phyloP scores from a whole-genome alignment of 352 stramenopile genomes.

The Halophytophthora polymorphica region DNA sequence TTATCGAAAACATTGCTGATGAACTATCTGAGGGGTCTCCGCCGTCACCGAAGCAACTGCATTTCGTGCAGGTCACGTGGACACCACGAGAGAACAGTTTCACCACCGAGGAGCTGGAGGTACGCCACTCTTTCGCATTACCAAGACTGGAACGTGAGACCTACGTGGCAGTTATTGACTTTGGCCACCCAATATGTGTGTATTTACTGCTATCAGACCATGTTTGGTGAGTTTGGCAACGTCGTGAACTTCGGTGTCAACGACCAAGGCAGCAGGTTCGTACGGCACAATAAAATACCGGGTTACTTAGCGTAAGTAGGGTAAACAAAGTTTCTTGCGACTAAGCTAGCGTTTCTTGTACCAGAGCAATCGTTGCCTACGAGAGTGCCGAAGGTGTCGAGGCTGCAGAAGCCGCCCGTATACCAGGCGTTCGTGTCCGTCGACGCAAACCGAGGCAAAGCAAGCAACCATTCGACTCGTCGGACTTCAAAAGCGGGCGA shows the following conservation, averaged over 20 bases:
- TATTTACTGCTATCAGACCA: slow-evolving; percentile 9
- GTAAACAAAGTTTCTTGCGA: background rate
- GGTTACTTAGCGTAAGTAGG: background rate
- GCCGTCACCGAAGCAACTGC: slow-evolving; percentile 7
- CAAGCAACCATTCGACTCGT: slow-evolving; percentile 18
- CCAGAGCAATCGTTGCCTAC: slow-evolving; percentile 36
- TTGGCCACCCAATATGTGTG: background rate
- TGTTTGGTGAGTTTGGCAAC: slow-evolving; percentile 26
- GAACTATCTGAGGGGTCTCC: background rate
- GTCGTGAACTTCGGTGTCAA: slow-evolving; percentile 28
- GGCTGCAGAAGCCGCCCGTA: slow-evolving; percentile 16
- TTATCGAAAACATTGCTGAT: background rate
- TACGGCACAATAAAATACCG: background rate
- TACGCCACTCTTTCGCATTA: slow-evolving; percentile 5
- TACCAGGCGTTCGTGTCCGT: slow-evolving; percentile 22
- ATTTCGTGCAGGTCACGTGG: slow-evolving; percentile 46
- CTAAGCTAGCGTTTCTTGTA: background rate
- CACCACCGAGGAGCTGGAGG: slow-evolving; percentile 24
- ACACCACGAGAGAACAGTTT: slow-evolving; percentile 14
- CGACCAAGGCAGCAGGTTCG: slow-evolving; percentile 26
- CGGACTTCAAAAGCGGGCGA: slow-evolving; percentile 3
- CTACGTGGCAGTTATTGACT: background rate
- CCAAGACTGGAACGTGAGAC: background rate
- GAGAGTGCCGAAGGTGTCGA: slow-evolving; percentile 11
- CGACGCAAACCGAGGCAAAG: slow-evolving; percentile 22